Base-by-base conservation (phyloP, 441 rosid species). In the Dalechampia spathulata region DNA sequence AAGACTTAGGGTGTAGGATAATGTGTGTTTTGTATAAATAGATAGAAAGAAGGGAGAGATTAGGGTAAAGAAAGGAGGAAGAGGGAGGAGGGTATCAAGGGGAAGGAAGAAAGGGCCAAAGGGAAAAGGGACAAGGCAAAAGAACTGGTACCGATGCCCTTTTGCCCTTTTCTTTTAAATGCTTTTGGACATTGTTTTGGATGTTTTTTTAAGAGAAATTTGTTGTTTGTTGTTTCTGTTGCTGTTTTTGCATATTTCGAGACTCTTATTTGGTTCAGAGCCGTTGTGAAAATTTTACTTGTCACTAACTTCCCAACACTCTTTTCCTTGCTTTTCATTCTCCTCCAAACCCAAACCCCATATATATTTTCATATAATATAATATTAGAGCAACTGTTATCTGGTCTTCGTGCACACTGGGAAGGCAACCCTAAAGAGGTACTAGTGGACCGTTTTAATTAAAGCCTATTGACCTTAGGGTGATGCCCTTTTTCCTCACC, bases 31-130 rank as follows among this genome's bases (percentile, higher is more conserved):
- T 30, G 34, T 3, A 4, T 30, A 30, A 32, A 51, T 2, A 30
- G 25, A 1, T 30, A 19, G 1, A 30, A 30, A 4, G 16, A 32
- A 10, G 21, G 4, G 4, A 4, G 6, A 17, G 6, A 9, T 6
- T 49, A 20, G 32, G 40, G 30, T 1, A 13, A 30, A 17, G 70
- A 17, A 7, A 27, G 57, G 15, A 59, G 17, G 45, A 67, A 43
- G 51, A 50, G 3, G 40, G 20, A 19, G 6, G 49, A 56, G 77
- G 72, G 93, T 64, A 81, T 85, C 86, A 63, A 73, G 76, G 64
- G 63, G 34, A 62, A 69, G 50, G 49, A 59, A 64, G 82, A 89
- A 78, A 63, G 62, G 57, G 89, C 89, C 96, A 89, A 86, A 78
- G 64, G 63, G 40, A 76, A 74, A 83, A 69, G 34, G 65, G 64